Evolutionary conservation across 2,329 filamentous ascomycete species (phyloP), one percentile per base, ranked within the genome.

Genomic region (Beauveria sp.): DNA sequence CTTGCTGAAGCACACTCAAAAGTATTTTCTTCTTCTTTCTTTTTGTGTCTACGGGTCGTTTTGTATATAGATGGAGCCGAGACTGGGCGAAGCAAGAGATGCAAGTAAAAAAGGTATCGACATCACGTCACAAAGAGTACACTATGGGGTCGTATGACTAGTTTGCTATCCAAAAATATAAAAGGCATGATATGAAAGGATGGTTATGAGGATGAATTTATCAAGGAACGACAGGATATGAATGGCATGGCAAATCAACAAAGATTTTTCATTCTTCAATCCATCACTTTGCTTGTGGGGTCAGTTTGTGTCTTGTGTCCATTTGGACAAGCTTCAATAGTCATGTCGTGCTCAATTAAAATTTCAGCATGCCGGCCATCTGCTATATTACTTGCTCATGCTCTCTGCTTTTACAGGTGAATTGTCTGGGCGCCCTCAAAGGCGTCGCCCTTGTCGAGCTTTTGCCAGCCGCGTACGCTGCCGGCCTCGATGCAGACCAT

Each of bases 401-500:
- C n/a, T 31, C 18, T 28, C 8, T 18, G 20, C 38, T 18, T 26
- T 55, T 66, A 68, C 34, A 79, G 66, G 31, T 69, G 72, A 64
- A 87, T 83, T 5, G 79, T 81, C 75, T 87, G 84, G 16, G 82
- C 82, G 7, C 84, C 85, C 72, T 87, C 82, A 69, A 85, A 85
- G 2, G 83, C 80, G 67, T 88, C 86, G 1, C 91, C 91, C 51
- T 87, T 86, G 73, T 98, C 95, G 67, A 98, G 79, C 67, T 86
- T 90, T 76, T 89, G 88, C 90, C 91, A 98, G 6, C 81, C 85
- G 66, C 84, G 82, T 20, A 98, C 93, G 10, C 87, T 83, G 14
- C 95, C 95, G 2, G 93, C 90, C 80, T 99, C 95, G 56, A 98
- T 85, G 72, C 95, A 98, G 49, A 99, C 79, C 91, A 98, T 97